Percentiles rank a stretch among this genome's conserved stretches.
These are phyloP conservation scores for Dioscorea alata DNA, from an alignment of 106 monocot species.

Conservation along the genomic window DNA sequence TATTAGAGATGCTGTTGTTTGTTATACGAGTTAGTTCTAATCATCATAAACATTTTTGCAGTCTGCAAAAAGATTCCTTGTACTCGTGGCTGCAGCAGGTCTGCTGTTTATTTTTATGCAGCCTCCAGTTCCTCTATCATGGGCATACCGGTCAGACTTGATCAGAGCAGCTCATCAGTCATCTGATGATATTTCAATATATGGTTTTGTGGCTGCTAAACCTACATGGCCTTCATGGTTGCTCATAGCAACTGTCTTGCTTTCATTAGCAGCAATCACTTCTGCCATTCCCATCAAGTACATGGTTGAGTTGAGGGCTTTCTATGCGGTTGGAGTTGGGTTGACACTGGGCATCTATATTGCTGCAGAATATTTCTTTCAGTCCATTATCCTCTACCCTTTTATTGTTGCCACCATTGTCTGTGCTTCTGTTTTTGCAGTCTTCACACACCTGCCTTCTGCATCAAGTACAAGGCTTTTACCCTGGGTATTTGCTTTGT, in stretches of 20 bases:
- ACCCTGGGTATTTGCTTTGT: conserved; percentile 94
- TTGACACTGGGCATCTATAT: conserved; percentile 77
- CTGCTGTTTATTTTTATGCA: conserved; percentile 80
- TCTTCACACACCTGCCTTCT: conserved; percentile 88
- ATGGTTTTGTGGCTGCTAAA: conserved; percentile 63
- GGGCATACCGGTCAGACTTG: conserved; percentile 73
- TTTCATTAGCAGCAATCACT: conserved; percentile 79
- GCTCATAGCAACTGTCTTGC: conserved; percentile 70
- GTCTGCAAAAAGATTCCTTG: conserved; percentile 75
- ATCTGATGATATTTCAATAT: conserved; percentile 84
- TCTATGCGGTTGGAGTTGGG: conserved; percentile 82
- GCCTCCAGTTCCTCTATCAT: conserved; percentile 82
- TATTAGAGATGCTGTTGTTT: too few species aligned
- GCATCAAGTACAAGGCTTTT: conserved; percentile 81
- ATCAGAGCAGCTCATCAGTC: conserved; percentile 81
- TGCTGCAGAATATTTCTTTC: conserved; percentile 82
- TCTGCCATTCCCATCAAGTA: conserved; percentile 87
- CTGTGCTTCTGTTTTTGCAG: conserved; percentile 75
- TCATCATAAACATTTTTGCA: conserved; percentile 18
- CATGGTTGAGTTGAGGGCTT: conserved; percentile 74
- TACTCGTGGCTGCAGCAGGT: conserved; percentile 60
- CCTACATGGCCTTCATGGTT: conserved; percentile 98
- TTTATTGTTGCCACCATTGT: conserved; percentile 61
- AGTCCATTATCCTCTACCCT: conserved; percentile 68
- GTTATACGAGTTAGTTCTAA: too few species aligned